phyloP scores from a whole-genome alignment of 495 filamentous ascomycete species.

The Neurospora sp. region DNA sequence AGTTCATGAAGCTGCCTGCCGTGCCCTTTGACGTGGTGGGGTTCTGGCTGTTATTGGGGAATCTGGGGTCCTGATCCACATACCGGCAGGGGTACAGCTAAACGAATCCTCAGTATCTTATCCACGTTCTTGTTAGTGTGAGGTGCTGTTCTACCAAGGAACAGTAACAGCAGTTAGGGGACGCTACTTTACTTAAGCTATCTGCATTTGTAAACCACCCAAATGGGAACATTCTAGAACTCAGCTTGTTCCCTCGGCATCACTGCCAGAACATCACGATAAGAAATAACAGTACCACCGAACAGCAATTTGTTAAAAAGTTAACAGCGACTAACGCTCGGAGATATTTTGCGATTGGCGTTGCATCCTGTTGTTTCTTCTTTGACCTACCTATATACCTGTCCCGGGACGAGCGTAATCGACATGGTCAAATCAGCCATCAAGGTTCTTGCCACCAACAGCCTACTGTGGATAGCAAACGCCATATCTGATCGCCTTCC shows the following conservation, averaged over 20 bases:
- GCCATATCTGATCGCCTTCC: not conserved
- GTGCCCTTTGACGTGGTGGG: not conserved
- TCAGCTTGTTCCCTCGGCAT: not conserved
- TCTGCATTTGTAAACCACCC: not conserved
- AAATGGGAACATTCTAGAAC: not conserved
- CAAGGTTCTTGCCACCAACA: not conserved
- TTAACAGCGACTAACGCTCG: not conserved
- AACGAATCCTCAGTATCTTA: not conserved
- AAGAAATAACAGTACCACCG: not conserved
- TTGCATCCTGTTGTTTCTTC: too few species aligned
- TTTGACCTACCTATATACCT: too few species aligned
- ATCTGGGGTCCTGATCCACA: not conserved
- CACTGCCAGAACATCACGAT: not conserved
- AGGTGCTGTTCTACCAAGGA: not conserved
- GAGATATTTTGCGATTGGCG: not conserved
- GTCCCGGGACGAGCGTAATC: too few species aligned
- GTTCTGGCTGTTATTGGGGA: not conserved
- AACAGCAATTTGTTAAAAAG: not conserved
- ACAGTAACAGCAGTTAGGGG: not conserved
- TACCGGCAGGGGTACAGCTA: not conserved
- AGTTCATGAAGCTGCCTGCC: too few species aligned
- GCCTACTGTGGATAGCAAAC: not conserved
- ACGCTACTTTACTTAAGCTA: not conserved
- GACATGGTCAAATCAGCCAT: not conserved
- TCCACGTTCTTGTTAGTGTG: not conserved